These are phyloP conservation scores for Dentipellis fragilis DNA, from an alignment of 768 basidiomycete genomes.

Conservation along the genomic window DNA sequence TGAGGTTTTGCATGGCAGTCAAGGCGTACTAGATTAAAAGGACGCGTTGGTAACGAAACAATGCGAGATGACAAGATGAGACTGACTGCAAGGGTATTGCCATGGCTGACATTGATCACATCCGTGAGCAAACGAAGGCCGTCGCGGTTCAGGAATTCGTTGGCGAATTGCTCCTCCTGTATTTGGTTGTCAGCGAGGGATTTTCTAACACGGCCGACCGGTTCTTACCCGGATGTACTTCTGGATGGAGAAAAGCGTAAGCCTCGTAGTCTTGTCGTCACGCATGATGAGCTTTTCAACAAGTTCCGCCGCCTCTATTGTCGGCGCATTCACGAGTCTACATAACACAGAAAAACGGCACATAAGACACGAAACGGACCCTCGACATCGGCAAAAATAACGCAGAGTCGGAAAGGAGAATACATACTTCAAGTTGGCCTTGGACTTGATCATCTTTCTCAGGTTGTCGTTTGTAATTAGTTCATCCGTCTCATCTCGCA, in stretches of 20 bases:
- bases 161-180: slow-evolving; percentile 78
- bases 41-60: not conserved
- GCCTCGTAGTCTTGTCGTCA: slow-evolving; percentile 50
- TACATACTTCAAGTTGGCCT: slow-evolving; percentile 67
- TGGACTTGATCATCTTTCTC: slow-evolving; percentile 69
- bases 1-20: slow-evolving; percentile 76
- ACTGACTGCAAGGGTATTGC: slow-evolving; percentile 79
- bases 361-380: not conserved
- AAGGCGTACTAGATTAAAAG: slow-evolving; percentile 57
- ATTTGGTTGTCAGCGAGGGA: slow-evolving; percentile 3
- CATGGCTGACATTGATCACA: slow-evolving; percentile 55
- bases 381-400: not conserved
- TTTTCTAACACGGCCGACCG: not conserved
- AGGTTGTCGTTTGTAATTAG: slow-evolving; percentile 84
- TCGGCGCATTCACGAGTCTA: slow-evolving; percentile 74
- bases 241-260: slow-evolving; percentile 70
- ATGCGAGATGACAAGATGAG: not conserved
- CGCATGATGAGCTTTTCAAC: slow-evolving; percentile 54
- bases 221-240: slow-evolving; percentile 61
- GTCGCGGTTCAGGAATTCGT: slow-evolving; percentile 63
- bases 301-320: slow-evolving; percentile 70
- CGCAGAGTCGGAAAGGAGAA: slow-evolving; percentile 2
- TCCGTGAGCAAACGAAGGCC: slow-evolving; percentile 65
- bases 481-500: slow-evolving; percentile 77
- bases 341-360: not conserved